phyloP scores from a whole-genome alignment of 2,329 filamentous ascomycete genomes.

The Cercospora sp. region DNA sequence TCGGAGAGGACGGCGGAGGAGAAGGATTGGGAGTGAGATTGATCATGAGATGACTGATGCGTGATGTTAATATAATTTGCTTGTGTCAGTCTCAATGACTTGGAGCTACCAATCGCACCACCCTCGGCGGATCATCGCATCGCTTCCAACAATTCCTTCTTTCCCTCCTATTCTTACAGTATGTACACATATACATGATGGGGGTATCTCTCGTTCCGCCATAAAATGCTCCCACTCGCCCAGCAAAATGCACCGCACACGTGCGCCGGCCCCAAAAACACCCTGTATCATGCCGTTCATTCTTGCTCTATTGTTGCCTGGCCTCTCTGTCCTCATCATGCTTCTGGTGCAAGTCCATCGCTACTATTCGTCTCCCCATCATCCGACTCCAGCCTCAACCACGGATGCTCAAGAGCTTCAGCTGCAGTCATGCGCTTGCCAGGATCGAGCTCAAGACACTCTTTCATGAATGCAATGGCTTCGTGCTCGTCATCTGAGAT shows the following conservation, averaged over 20 bases:
- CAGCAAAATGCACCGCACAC: background rate
- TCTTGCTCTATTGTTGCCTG: background rate
- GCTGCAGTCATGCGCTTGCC: constrained; percentile 70
- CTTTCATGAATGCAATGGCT: constrained; percentile 69
- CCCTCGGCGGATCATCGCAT: background rate
- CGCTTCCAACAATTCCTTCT: background rate
- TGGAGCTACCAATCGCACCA: background rate
- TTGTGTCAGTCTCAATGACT: background rate
- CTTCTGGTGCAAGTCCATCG: constrained; percentile 10
- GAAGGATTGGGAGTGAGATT: constrained; percentile 5
- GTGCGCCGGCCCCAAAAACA: background rate
- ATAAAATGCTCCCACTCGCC: constrained; percentile 4
- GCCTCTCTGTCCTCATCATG: background rate
- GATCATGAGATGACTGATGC: constrained; percentile 8
- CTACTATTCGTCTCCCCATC: constrained; percentile 11
- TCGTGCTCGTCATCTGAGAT: constrained; percentile 68
- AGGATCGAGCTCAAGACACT: constrained; percentile 76
- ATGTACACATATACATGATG: constrained; percentile 15
- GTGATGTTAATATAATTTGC: background rate
- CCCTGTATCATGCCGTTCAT: constrained; percentile 4
- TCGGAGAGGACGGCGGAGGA: constrained; percentile 5
- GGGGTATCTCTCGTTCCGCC: constrained; percentile 14
- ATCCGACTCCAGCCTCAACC: constrained; percentile 24
- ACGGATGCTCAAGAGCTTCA: constrained; percentile 69
- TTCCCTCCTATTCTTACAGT: constrained; percentile 8